Evolutionary conservation across 768 basidiomycete species (phyloP).

Genomic region (Leccinum longicurvipes): DNA sequence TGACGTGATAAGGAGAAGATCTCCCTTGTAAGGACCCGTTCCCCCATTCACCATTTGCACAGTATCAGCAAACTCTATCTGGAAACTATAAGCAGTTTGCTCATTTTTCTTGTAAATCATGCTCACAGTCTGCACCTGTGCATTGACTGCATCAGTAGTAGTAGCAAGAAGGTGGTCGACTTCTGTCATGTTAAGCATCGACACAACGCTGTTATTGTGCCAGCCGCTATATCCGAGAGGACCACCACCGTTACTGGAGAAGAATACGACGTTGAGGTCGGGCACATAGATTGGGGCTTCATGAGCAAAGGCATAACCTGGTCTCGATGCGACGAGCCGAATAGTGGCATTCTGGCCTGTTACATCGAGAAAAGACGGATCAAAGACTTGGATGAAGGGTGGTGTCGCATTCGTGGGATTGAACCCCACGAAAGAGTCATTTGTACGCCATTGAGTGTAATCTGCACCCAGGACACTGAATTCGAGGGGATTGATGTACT

Average conservation of each 20-base stretch:
- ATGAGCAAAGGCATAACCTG: conserved; percentile 70
- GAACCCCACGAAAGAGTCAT: conserved; percentile 43
- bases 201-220: conserved; percentile 59
- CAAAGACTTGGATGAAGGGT: conserved; percentile 59
- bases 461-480: conserved; percentile 52
- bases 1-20: conserved; percentile 59
- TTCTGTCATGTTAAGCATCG: conserved; percentile 58
- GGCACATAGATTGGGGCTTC: conserved; percentile 72
- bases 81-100: conserved; percentile 2
- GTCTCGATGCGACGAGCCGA: conserved; percentile 57
- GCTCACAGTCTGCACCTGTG: conserved; percentile 44
- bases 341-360: conserved; percentile 59
- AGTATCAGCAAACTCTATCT: conserved; percentile 57
- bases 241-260: conserved; percentile 69
- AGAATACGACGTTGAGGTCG: conserved; percentile 66
- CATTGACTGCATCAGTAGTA: conserved; percentile 39
- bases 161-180: conserved; percentile 45
- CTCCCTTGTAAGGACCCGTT: conserved; percentile 57
- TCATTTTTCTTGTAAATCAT: background rate
- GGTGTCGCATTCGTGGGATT: conserved; percentile 60
- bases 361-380: conserved; percentile 52
- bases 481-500: conserved; percentile 51
- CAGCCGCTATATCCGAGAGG: conserved; percentile 60
- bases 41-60: conserved; percentile 73
- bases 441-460: conserved; percentile 36